These are phyloP conservation scores for Casuarina equisetifolia DNA, from an alignment of 306 rosid species.

Conservation along the genomic window DNA sequence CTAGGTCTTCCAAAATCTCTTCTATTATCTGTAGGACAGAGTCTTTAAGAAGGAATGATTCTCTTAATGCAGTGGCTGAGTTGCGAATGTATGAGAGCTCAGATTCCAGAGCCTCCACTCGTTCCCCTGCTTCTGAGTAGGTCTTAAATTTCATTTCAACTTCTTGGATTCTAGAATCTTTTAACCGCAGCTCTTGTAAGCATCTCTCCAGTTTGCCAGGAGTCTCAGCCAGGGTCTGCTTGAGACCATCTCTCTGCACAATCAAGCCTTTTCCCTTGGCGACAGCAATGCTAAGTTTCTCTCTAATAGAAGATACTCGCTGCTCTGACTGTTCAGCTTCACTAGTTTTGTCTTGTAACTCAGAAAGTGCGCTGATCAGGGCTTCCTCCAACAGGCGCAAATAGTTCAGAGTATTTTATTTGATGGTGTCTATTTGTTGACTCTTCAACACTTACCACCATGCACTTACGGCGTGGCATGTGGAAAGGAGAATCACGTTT, in stretches of 20 bases:
- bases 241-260: conserved; percentile 89
- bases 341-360: conserved; percentile 52
- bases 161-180: conserved; percentile 71
- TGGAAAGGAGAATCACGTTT: too few relatives aligned
- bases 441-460: too few relatives aligned
- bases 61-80: conserved; percentile 91
- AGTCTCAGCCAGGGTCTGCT: conserved; percentile 74
- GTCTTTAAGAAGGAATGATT: conserved; percentile 96
- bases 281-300: conserved; percentile 95
- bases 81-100: conserved; percentile 98
- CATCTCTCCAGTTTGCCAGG: conserved; percentile 82
- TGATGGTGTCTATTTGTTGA: too few relatives aligned
- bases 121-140: conserved; percentile 93
- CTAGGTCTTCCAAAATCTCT: conserved; percentile 91
- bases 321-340: conserved; percentile 87
- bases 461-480: too few relatives aligned
- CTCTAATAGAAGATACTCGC: conserved; percentile 76
- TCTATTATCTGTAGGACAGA: conserved; percentile 96
- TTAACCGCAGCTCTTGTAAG: conserved; percentile 72
- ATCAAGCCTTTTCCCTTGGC: conserved; percentile 94
- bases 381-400: conserved; percentile 70
- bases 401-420: not conserved
- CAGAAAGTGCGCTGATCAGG: conserved; percentile 49
- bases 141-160: conserved; percentile 75
- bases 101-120: conserved; percentile 91